Evolutionary conservation across 768 basidiomycete species (phyloP).

Genomic region (Tricholomella constricta): DNA sequence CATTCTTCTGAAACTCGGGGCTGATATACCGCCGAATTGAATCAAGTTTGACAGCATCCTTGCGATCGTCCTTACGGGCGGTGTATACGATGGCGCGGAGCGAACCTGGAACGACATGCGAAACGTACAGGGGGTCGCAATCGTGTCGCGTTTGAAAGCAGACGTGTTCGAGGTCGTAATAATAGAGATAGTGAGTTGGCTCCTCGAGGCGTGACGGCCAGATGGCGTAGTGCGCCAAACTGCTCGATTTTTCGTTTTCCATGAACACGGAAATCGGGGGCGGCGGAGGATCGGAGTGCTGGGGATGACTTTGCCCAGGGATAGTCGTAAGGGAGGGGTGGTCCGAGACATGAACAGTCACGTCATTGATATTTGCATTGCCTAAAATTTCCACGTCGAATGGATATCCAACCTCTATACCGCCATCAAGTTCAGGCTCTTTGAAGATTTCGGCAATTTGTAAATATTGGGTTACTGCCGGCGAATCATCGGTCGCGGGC

Average conservation of each 20-base stretch:
- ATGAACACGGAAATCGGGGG: conserved; percentile 44
- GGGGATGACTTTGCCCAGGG: conserved; percentile 25
- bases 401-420: neutral
- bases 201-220: conserved; percentile 27
- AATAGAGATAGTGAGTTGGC: conserved; percentile 15
- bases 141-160: conserved; percentile 28
- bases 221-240: conserved; percentile 36
- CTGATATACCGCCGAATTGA: conserved; percentile 42
- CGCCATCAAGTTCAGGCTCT: neutral
- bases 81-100: conserved; percentile 46
- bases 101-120: conserved; percentile 43
- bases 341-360: conserved; percentile 43
- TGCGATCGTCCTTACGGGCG: conserved; percentile 30
- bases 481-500: conserved; percentile 5
- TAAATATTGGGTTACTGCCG: conserved; percentile 4
- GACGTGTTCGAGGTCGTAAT: conserved; percentile 26
- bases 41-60: conserved; percentile 33
- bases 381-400: conserved; percentile 26
- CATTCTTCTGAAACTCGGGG: conserved; percentile 24
- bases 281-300: conserved; percentile 27
- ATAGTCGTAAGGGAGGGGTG: conserved; percentile 31
- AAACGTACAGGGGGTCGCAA: conserved; percentile 24
- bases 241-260: conserved; percentile 28
- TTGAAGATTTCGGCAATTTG: conserved; percentile 31
- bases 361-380: conserved; percentile 16